Evolutionary conservation across 306 rosid species (phyloP).

Genomic region (Medicago arabica): DNA sequence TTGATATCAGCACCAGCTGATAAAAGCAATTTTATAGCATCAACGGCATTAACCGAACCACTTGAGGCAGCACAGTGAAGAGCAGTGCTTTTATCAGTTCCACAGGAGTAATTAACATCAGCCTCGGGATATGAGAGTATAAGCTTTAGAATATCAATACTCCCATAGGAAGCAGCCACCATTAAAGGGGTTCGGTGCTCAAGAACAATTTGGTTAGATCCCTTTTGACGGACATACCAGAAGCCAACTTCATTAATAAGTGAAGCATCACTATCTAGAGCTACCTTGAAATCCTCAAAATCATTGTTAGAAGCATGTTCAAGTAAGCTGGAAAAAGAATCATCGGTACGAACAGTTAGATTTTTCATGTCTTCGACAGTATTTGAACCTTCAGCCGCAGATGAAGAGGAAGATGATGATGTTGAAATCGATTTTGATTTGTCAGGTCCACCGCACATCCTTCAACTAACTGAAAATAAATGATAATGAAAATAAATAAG

Average conservation of each 20-base stretch:
- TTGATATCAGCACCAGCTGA: conserved; percentile 70
- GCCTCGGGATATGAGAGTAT: conserved; percentile 54
- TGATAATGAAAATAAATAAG: conserved; percentile 27
- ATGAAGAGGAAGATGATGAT: conserved; percentile 42
- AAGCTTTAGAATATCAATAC: conserved; percentile 71
- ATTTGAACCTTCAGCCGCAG: conserved; percentile 52
- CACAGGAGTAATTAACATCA: conserved; percentile 74
- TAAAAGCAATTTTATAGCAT: conserved; percentile 67
- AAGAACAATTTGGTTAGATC: conserved; percentile 72
- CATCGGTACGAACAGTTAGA: conserved; percentile 59
- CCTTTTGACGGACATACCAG: conserved; percentile 78
- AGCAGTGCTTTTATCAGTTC: conserved; percentile 73
- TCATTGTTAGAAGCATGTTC: conserved; percentile 90
- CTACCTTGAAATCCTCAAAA: conserved; percentile 63
- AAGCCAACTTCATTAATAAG: conserved; percentile 63
- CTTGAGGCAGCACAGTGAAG: conserved; percentile 95
- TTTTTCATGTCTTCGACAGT: conserved; percentile 62
- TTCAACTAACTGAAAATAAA: conserved; percentile 49
- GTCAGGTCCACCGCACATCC: conserved; percentile 83
- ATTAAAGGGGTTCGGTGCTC: conserved; percentile 84
- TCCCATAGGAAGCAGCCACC: conserved; percentile 90
- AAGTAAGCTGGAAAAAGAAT: conserved; percentile 66
- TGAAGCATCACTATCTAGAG: conserved; percentile 55
- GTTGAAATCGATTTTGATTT: conserved; percentile 51
- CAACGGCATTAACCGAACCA: conserved; percentile 68